These are phyloP conservation scores for Podospora conica DNA, from an alignment of 495 filamentous ascomycete genomes.

Conservation along the genomic window DNA sequence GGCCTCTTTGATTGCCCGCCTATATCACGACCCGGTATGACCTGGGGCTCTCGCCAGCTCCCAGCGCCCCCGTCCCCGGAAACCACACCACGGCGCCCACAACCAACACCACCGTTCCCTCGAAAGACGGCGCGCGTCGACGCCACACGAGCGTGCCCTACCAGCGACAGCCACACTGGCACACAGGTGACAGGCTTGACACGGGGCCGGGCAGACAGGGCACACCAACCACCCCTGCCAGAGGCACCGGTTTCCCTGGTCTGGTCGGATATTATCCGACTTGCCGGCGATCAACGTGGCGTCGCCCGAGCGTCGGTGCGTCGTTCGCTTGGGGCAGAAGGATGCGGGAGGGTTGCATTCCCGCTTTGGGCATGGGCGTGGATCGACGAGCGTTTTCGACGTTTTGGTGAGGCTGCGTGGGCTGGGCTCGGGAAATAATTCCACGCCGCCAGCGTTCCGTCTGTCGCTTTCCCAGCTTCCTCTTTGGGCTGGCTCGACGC, in stretches of 20 bases:
- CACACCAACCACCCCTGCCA: conserved; percentile 18
- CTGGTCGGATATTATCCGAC: conserved; percentile 26
- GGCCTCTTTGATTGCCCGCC: conserved; percentile 32
- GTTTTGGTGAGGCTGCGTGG: conserved; percentile 14
- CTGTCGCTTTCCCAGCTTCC: conserved; percentile 22
- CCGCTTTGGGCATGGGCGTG: conserved; percentile 22
- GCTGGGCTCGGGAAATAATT: conserved; percentile 25
- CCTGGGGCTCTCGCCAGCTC: conserved; percentile 16
- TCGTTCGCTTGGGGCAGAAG: conserved; percentile 22
- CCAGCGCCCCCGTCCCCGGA: not conserved
- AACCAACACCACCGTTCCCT: conserved; percentile 9
- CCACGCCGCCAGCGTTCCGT: conserved; percentile 21
- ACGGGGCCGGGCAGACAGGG: too few species aligned
- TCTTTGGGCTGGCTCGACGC: conserved; percentile 16
- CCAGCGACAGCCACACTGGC: not conserved
- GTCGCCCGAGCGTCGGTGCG: conserved; percentile 24
- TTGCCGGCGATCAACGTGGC: conserved; percentile 31
- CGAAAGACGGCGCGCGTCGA: conserved; percentile 8
- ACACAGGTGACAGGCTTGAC: not conserved
- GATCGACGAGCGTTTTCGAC: conserved; percentile 31
- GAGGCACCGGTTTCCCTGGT: conserved; percentile 27
- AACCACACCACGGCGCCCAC: not conserved
- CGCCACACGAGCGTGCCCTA: conserved; percentile 11
- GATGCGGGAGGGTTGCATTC: conserved; percentile 12
- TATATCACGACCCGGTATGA: conserved; percentile 19